phyloP scores from a whole-genome alignment of 1,284 basidiomycete species.

The Pseudozyma flocculosa region DNA sequence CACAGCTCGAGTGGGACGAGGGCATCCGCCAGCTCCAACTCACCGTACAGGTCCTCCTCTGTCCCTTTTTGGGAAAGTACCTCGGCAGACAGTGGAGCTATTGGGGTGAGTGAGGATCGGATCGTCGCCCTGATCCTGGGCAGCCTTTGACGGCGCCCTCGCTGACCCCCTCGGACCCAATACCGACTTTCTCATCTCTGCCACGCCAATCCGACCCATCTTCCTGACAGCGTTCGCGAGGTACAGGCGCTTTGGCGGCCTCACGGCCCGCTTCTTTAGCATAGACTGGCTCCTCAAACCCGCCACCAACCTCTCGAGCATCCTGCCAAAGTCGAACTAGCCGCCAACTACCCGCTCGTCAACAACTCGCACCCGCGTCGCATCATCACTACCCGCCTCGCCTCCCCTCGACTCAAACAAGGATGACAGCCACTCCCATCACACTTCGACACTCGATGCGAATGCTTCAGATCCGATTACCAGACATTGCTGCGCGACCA shows the following conservation, averaged over 20 bases:
- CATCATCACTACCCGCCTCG: too few species aligned
- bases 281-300: neutral
- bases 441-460: too few species aligned
- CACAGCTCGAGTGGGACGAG: slow-evolving; percentile 39
- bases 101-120: slow-evolving; percentile 21
- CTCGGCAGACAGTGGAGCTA: slow-evolving; percentile 33
- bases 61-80: slow-evolving; percentile 37
- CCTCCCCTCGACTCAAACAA: too few species aligned
- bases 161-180: too few species aligned
- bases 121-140: neutral
- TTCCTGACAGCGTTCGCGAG: slow-evolving; percentile 18
- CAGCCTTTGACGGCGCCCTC: neutral
- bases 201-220: neutral
- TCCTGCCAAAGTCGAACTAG: too few species aligned
- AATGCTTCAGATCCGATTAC: too few species aligned
- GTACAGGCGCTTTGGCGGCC: slow-evolving; percentile 8
- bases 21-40: slow-evolving; percentile 30
- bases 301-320: too few species aligned
- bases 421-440: too few species aligned
- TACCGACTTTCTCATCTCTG: neutral
- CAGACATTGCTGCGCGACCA: too few species aligned
- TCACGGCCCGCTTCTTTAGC: neutral
- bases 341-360: too few species aligned
- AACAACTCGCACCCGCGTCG: too few species aligned
- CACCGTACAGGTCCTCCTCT: slow-evolving; percentile 34